Evolutionary conservation across 2,329 filamentous ascomycete species (phyloP).

Genomic region (Fusarium hostae): DNA sequence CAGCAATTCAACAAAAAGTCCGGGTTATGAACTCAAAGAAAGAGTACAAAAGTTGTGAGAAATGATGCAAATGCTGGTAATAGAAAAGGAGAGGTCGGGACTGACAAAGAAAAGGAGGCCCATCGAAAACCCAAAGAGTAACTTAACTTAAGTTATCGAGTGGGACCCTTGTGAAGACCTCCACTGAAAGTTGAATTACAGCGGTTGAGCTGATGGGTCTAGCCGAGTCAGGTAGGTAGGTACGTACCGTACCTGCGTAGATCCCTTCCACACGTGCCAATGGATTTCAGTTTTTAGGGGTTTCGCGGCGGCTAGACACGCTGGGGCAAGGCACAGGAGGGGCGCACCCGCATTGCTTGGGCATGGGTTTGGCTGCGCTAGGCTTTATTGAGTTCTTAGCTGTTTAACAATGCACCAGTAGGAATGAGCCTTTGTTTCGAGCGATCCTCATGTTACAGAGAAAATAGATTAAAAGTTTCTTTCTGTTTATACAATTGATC

Average conservation of each 20-base stretch:
- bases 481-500: neutral
- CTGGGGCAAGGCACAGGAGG: conserved; percentile 25
- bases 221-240: conserved; percentile 14
- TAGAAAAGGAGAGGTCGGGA: conserved; percentile 40
- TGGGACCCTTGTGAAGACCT: conserved; percentile 37
- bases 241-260: conserved; percentile 26
- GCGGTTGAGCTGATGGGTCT: conserved; percentile 20
- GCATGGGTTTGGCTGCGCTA: conserved; percentile 29
- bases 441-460: neutral
- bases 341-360: conserved; percentile 29
- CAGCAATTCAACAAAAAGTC: conserved; percentile 11
- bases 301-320: conserved; percentile 19
- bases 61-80: conserved; percentile 13
- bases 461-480: conserved; percentile 2
- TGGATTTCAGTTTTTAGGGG: conserved; percentile 9
- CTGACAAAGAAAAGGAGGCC: conserved; percentile 43
- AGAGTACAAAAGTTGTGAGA: conserved; percentile 6
- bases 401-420: conserved; percentile 19
- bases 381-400: conserved; percentile 2
- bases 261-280: conserved; percentile 12
- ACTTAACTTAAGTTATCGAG: conserved; percentile 17
- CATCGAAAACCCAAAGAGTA: conserved; percentile 30
- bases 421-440: conserved; percentile 21
- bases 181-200: conserved; percentile 37
- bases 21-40: neutral